A percentile compares a stretch with the other conserved stretches of the same genome.
phyloP scores from a whole-genome alignment of 208 protist species.

The Trypanosoma caninum region DNA sequence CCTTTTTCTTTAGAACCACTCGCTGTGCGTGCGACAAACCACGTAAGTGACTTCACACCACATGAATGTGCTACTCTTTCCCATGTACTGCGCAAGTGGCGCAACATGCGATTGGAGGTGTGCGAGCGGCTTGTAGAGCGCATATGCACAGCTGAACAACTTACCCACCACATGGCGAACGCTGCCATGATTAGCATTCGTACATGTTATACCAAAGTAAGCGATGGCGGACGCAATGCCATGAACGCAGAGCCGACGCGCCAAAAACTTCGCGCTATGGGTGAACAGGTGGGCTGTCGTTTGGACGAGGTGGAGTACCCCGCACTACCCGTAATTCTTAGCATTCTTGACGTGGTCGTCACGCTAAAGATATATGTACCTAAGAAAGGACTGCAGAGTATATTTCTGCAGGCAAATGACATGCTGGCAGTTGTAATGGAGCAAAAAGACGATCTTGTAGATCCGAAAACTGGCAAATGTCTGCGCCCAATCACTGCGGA shows the following conservation, averaged over 20 bases:
- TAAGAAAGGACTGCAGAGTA: conserved; percentile 61
- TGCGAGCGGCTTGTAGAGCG: conserved; percentile 82
- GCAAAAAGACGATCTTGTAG: conserved; percentile 66
- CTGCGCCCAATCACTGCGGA: conserved; percentile 76
- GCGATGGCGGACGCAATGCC: conserved; percentile 74
- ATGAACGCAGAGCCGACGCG: conserved; percentile 81
- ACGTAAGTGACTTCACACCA: conserved; percentile 79
- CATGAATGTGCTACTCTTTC: conserved; percentile 83
- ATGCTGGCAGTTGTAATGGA: conserved; percentile 75
- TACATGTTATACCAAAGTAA: conserved; percentile 68
- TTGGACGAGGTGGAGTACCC: conserved; percentile 80
- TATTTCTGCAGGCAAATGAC: conserved; percentile 68
- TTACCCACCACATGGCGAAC: conserved; percentile 82
- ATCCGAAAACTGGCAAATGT: conserved; percentile 59
- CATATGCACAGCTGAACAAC: conserved; percentile 70
- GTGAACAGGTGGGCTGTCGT: conserved; percentile 74
- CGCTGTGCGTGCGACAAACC: conserved; percentile 80
- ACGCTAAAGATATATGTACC: conserved; percentile 88
- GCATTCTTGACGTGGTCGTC: conserved; percentile 75
- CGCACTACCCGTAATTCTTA: conserved; percentile 53
- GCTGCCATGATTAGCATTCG: conserved; percentile 67
- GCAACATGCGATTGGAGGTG: conserved; percentile 76
- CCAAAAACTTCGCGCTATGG: conserved; percentile 84
- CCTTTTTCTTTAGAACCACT: conserved; percentile 69
- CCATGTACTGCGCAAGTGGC: conserved; percentile 78